Base-by-base conservation (phyloP, 108 stramenopile species). In the Fragilariopsis cylindrus region DNA sequence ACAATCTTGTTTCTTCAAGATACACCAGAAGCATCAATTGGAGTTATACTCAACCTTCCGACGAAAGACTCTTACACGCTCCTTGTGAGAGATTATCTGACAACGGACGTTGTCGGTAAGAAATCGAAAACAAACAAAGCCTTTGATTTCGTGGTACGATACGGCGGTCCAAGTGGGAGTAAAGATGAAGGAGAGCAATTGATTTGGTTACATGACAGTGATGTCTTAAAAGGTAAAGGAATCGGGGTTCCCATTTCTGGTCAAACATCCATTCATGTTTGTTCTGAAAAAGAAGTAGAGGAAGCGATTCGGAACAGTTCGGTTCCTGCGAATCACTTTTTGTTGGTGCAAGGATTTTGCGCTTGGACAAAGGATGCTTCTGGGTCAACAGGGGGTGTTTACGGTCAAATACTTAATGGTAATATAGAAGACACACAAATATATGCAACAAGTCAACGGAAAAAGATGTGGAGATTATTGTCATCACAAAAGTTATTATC, bases 291-390 rank as follows among this genome's bases (percentile, higher is more conserved):
- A 19, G 82, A 90, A 40, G 83, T 81, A 11, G 57, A 56, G 15
- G 67, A 73, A 7, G 75, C 73, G 5, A 72, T 90, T 13, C 65
- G 43, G 15, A 41, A 42, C 15, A 80, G 84, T 9, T 19, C 85
- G 9, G 87, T 77, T 53, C 30, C 65, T 4, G 46, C 72, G 1
- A 72, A 84, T 21, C 82, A 88, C 7, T 79, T 90, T 73, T 75
- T 87, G 67, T 71, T 76, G 4, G 79, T 90, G 2, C 68, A 84
- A 74, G 90, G 90, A 9, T 73, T 86, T 56, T 87, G 82, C 6
- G 64, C 80, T 15, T 90, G 90, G 90, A 68, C 77, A 64, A 85
- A 88, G 67, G 76, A 76, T 18, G 79, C 57, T 16, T 39, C 60
- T 16, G 70, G 42, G 42, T 44, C 70, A 5, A 4, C 65, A 40